phyloP scores from a whole-genome alignment of 2,329 filamentous ascomycete species.

The Myriosclerotinia duriaeana region DNA sequence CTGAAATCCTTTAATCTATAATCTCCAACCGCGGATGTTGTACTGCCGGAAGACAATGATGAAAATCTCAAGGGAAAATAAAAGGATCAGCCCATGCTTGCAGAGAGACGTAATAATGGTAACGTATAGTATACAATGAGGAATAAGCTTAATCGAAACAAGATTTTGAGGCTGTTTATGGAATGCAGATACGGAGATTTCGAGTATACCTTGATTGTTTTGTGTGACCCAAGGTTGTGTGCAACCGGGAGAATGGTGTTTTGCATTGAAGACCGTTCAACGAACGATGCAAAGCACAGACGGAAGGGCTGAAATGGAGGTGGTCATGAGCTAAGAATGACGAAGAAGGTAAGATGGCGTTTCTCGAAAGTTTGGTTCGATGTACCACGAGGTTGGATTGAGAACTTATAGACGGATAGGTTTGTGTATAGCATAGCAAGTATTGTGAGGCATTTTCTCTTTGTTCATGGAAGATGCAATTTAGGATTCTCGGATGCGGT shows the following conservation, averaged over 20 bases:
- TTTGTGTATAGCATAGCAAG: background rate
- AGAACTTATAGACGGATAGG: background rate
- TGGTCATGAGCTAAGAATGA: conserved; percentile 8
- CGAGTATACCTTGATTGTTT: background rate
- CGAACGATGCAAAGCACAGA: background rate
- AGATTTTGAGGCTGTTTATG: background rate
- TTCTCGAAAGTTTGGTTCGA: conserved; percentile 10
- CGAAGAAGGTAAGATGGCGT: background rate
- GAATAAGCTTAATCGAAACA: conserved; percentile 11
- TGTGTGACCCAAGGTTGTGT: background rate
- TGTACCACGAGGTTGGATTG: conserved; percentile 14
- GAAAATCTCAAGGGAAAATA: background rate
- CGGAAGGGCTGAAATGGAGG: background rate
- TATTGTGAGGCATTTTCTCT: conserved; percentile 9
- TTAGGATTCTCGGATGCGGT: conserved; percentile 4
- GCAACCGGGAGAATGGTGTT: background rate
- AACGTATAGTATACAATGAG: background rate
- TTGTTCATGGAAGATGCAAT: background rate
- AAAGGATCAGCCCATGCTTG: background rate
- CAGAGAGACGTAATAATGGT: background rate
- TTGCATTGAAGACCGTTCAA: background rate
- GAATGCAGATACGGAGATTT: conserved; percentile 1
- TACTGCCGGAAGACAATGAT: background rate
- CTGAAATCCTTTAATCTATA: background rate
- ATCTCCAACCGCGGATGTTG: background rate